phyloP scores from a whole-genome alignment of 2,329 filamentous ascomycete genomes.

The Nemania bipapillata region DNA sequence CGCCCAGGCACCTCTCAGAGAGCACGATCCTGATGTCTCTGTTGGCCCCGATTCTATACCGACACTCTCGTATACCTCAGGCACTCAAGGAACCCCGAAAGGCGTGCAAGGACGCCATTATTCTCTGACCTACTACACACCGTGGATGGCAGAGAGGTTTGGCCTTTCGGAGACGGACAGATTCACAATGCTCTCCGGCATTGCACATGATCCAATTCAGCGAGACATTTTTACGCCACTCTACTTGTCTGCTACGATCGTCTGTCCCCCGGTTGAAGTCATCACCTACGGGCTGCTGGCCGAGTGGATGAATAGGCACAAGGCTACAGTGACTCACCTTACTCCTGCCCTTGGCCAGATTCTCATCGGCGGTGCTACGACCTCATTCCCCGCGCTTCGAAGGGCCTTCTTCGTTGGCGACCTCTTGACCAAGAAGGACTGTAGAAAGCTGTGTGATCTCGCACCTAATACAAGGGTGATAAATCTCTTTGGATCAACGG shows the following conservation, averaged over 20 bases:
- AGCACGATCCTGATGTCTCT: constrained; percentile 72
- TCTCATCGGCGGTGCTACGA: constrained; percentile 82
- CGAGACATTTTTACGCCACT: constrained; percentile 89
- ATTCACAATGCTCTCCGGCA: constrained; percentile 69
- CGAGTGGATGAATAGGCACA: constrained; percentile 85
- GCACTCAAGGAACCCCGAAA: constrained; percentile 61
- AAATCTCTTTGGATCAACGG: constrained; percentile 78
- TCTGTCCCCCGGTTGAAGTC: constrained; percentile 82
- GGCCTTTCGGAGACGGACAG: no score
- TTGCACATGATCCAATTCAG: constrained; percentile 78
- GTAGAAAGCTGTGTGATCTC: constrained; percentile 77
- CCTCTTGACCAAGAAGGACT: constrained; percentile 85
- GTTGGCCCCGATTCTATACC: constrained; percentile 81
- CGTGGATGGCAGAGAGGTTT: constrained; percentile 93
- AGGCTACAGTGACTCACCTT: constrained; percentile 83
- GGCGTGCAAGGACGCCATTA: constrained; percentile 87
- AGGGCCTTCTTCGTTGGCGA: constrained; percentile 93
- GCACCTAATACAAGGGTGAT: constrained; percentile 82
- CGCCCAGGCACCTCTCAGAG: constrained; percentile 61
- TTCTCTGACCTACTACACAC: constrained; percentile 84
- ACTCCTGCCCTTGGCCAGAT: constrained; percentile 98
- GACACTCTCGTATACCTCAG: constrained; percentile 2
- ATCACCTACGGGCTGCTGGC: constrained; percentile 87
- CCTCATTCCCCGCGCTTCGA: constrained; percentile 79
- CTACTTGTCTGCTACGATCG: constrained; percentile 81